A percentile compares a stretch with the other conserved stretches of the same genome.
Evolutionary conservation across 495 filamentous ascomycete species (phyloP).

Genomic region (Aspergillus mulundensis): DNA sequence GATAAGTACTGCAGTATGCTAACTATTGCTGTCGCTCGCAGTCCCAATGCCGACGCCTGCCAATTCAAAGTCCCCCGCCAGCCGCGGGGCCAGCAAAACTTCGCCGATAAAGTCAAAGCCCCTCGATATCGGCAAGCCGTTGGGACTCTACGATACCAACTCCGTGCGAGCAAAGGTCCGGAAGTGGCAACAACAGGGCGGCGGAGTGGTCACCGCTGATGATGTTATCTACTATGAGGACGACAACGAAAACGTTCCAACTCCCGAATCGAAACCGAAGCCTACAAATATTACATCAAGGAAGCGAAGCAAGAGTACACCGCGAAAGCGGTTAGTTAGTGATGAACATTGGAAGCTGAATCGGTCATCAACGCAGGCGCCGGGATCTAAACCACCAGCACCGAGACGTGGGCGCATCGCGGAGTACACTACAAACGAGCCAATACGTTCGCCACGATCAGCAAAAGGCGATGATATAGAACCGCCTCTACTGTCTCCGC

Average conservation of each 20-base stretch:
- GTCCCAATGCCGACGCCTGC: conserved; percentile 45
- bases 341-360: conserved; percentile 70
- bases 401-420: conserved; percentile 44
- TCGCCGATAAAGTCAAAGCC: conserved; percentile 34
- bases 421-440: conserved; percentile 42
- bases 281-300: conserved; percentile 14
- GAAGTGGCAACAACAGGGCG: conserved; percentile 68
- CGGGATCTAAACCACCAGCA: conserved; percentile 49
- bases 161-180: conserved; percentile 68
- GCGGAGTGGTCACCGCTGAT: conserved; percentile 52
- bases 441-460: conserved; percentile 13
- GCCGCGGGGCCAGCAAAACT: conserved; percentile 34
- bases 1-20: conserved; percentile 18
- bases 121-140: conserved; percentile 49
- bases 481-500: conserved; percentile 13
- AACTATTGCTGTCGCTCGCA: conserved; percentile 14
- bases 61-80: conserved; percentile 40
- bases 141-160: conserved; percentile 52
- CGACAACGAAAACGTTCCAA: conserved; percentile 30
- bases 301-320: conserved; percentile 50
- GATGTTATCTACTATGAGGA: conserved; percentile 38
- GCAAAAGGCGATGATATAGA: conserved; percentile 19
- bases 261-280: conserved; percentile 25
- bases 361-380: conserved; percentile 43
- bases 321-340: conserved; percentile 74